Evolutionary conservation across 495 filamentous ascomycete genomes (phyloP), one percentile per base, ranked within the genome.

Genomic region (Aspergillus coremiiformis): DNA sequence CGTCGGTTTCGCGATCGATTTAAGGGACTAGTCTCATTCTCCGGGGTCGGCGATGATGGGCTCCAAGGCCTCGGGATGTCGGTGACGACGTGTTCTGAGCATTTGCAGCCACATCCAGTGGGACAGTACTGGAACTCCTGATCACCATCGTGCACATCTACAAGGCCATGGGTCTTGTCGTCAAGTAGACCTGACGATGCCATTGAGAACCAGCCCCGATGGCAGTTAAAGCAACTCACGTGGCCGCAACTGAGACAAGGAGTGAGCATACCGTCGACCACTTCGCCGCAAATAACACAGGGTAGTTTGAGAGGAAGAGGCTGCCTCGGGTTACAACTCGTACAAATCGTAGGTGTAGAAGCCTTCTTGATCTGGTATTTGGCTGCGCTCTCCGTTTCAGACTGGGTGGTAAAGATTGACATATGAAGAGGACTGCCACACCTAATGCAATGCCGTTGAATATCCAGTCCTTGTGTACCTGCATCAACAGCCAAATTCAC

Each of bases 221-320:
- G 72, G 55, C 77, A 80, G 12, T 67, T 60, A 39, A 75, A 72
- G 53, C 77, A 78, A 59, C 74, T 64, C 11, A 76, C 74, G 53
- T 80, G 77, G 23, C 77, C 76, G 52, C 77, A 80, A 37, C 64
- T 68, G 7, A 78, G 66, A 55, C 77, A 80, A 9, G 77, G 77
- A 0, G 75, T 68, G 27, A 77, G 58, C 63, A 78, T 77, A 26
- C 74, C 76, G 51, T 69, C 65, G 7, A 77, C 63, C 4, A 68
- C 64, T 53, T 75, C 70, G 14, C 67, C 61, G 54, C 77, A 80
- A 22, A 78, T 71, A 10, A 73, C 60, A 54, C 77, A 80, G 46
- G 67, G 65, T 4, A 71, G 57, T 48, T 67, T 67, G 23, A 64
- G 61, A 9, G 70, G 68, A 5, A 69, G 55, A n/a, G 66, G 60